Evolutionary conservation across 2,329 filamentous ascomycete species (phyloP), one percentile per base, ranked within the genome.

Genomic region (Neofusicoccum parvum): DNA sequence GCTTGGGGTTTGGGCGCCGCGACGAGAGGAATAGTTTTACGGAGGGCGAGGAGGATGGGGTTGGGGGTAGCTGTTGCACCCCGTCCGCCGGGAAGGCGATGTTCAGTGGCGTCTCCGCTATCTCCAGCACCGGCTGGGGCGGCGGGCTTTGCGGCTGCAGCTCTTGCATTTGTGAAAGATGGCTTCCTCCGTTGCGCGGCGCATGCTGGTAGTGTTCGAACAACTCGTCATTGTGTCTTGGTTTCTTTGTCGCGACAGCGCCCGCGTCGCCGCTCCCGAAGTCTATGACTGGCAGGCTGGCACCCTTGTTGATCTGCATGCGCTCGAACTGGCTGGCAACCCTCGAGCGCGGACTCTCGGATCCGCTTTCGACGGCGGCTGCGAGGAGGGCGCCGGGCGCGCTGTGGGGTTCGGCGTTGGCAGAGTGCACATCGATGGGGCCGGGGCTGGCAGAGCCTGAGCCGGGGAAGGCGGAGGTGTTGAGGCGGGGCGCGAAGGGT

Each of bases 21-120:
- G 63, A 32, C n/a, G 64, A 65, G n/a, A 65, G 54, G 27, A 65
- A 62, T 15, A 65, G 54, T 15, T 62, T 65, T n/a, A 65, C 54
- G 15, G 64, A 65, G 23, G 64, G 64, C 3, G 64, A 65, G 12
- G 64, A 65, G 3, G 64, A 65, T n/a, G 63, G 63, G 10, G 63
- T 43, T n/a, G 63, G 63, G 12, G 64, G 64, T 9, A 27, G 11
- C 12, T 34, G 49, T n/a, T 41, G 17, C 23, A 17, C 32, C 4
- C n/a, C 53, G 17, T 49, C 34, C 3, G n/a, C 54, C 17, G 23
- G 23, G 23, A 59, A 60, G 34, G 46, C n/a, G 37, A 39, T 9
- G 17, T 46, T 17, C 39, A 39, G 64, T 5, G 64, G 64, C 15
- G 64, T 65, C 36, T 65, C 64, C 37, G 64, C 54, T 45, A 65